Evolutionary conservation across 2,329 filamentous ascomycete species (phyloP).

Genomic region (Chrysosphaeria jannelii): DNA sequence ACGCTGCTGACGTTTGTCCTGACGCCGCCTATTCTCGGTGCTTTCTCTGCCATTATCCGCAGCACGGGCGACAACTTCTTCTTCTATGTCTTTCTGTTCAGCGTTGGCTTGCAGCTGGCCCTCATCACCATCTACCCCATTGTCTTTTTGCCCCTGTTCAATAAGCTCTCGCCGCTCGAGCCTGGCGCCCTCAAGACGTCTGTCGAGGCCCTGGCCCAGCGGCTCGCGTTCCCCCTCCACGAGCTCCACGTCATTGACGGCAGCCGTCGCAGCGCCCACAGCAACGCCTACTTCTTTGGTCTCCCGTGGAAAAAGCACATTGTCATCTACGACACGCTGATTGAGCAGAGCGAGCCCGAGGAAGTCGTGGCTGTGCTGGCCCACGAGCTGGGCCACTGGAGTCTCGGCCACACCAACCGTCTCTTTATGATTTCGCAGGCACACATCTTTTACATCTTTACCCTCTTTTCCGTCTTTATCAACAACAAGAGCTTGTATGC

Average conservation of each 20-base stretch:
- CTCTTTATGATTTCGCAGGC: slow-evolving; percentile 70
- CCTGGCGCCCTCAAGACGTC: slow-evolving; percentile 64
- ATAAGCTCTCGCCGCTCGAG: slow-evolving; percentile 82
- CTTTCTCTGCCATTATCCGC: slow-evolving; percentile 79
- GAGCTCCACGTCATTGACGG: slow-evolving; percentile 90
- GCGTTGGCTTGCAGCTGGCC: slow-evolving; percentile 65
- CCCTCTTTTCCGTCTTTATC: slow-evolving; percentile 89
- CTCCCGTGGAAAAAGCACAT: slow-evolving; percentile 99
- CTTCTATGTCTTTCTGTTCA: slow-evolving; percentile 92
- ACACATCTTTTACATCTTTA: slow-evolving; percentile 90
- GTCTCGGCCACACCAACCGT: slow-evolving; percentile 75
- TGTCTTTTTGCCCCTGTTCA: slow-evolving; percentile 82
- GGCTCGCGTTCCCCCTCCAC: slow-evolving; percentile 68
- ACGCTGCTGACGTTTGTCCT: slow-evolving; percentile 56
- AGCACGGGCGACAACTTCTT: slow-evolving; percentile 87
- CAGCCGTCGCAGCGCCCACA: slow-evolving; percentile 64
- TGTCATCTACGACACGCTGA: slow-evolving; percentile 92
- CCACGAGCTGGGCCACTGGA: slow-evolving; percentile 95
- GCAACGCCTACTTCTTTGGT: slow-evolving; percentile 82
- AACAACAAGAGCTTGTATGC: slow-evolving; percentile 78
- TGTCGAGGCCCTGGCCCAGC: slow-evolving; percentile 57
- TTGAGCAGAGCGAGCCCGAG: slow-evolving; percentile 75
- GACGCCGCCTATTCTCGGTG: slow-evolving; percentile 65
- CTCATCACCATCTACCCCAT: slow-evolving; percentile 93
- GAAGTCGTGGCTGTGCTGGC: slow-evolving; percentile 88